Base-by-base conservation (phyloP, 331 rosid species). In the Pyracantha coccinea region DNA sequence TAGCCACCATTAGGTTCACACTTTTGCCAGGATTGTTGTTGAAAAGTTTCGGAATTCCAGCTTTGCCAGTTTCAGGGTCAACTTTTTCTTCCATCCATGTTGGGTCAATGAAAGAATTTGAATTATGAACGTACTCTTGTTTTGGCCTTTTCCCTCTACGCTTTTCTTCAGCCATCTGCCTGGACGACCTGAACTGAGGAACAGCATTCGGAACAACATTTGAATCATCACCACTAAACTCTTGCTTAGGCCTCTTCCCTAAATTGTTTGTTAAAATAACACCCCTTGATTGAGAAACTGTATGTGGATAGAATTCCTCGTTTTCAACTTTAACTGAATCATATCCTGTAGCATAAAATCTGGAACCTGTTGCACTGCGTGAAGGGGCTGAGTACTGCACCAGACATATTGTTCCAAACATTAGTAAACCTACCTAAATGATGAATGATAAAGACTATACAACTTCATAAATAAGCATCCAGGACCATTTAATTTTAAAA, bases 1-100 rank as follows among this genome's bases (percentile, higher is more conserved):
- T 89, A 15, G 84, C 85, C 7, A 81, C 87, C 81, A 82, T 69
- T 58, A 21, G 76, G 20, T 69, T 83, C 33, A 85, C 79, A 76
- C 75, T 66, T 77, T 81, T 86, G 8, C 83, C 60, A 19, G 84
- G 89, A 74, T 77, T 89, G 72, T 77, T 75, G 66, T 45, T 82
- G 81, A 79, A 27, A 54, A 71, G 83, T 62, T 59, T 73, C 2
- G 87, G 78, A 81, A 80, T 77, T 71, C 47, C 84, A 31, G 14
- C 27, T 55, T 73, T 69, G 58, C 81, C 61, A 73, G 69, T 61
- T 35, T 77, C 71, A 54, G 81, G 27, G 81, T 87, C 86, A 9
- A 86, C 81, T 73, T 78, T 86, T 68, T 89, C 96, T 78, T 89
- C 97, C 69, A 80, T 55, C 91, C 92, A 88, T 32, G 44, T 20